Percentiles rank a stretch among this genome's conserved stretches.
Evolutionary conservation across 495 filamentous ascomycete genomes (phyloP).

Genomic region (Daldinia bambusicola): DNA sequence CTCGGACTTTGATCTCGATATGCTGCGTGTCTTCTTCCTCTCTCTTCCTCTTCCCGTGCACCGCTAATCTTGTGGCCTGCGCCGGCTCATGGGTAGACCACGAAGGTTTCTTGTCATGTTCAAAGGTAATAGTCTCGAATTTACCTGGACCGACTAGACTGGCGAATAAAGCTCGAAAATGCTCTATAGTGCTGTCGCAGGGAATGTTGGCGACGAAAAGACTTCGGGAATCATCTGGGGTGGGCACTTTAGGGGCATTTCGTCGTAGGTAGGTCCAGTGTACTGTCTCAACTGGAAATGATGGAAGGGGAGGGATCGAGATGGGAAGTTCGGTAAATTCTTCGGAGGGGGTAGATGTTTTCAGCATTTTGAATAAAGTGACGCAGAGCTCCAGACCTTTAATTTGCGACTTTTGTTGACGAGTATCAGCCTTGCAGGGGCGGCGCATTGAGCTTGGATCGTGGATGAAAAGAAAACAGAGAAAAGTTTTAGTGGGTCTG

Average conservation of each 20-base stretch:
- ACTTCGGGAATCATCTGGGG: conserved; percentile 74
- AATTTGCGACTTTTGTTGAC: not conserved
- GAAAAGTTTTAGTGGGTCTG: conserved; percentile 26
- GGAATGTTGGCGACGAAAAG: conserved; percentile 91
- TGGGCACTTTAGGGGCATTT: conserved; percentile 80
- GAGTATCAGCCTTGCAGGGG: conserved; percentile 14
- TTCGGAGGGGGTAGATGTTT: conserved; percentile 29
- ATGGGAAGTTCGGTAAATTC: conserved; percentile 66
- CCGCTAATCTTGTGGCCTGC: conserved; percentile 54
- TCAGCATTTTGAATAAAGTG: conserved; percentile 45
- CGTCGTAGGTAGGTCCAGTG: conserved; percentile 90
- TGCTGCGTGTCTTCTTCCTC: conserved; percentile 60
- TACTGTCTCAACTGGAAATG: conserved; percentile 65
- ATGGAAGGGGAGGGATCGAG: conserved; percentile 68
- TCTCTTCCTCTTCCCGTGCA: conserved; percentile 76
- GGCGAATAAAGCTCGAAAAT: conserved; percentile 78
- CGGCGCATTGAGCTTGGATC: not conserved
- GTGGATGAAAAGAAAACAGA: conserved; percentile 12
- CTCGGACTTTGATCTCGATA: conserved; percentile 61
- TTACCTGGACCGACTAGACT: conserved; percentile 74
- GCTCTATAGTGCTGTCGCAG: conserved; percentile 79
- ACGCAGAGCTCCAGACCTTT: not conserved
- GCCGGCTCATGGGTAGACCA: conserved; percentile 50
- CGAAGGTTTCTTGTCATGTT: conserved; percentile 56
- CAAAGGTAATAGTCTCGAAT: conserved; percentile 80